These are phyloP conservation scores for Neofusicoccum ribis DNA, from an alignment of 2,329 filamentous ascomycete species.

Conservation along the genomic window DNA sequence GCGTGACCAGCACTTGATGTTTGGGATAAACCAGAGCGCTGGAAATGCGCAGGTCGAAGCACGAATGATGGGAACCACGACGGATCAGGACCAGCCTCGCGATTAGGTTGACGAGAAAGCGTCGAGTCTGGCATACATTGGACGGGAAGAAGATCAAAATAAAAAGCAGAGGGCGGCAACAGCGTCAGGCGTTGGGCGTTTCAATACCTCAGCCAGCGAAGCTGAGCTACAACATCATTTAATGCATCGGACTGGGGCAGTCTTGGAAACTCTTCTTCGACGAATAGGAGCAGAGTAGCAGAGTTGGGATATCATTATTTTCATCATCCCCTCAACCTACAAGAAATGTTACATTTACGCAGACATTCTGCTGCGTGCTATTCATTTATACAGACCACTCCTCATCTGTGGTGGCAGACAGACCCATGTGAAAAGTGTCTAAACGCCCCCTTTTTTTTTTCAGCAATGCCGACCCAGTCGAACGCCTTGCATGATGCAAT, in stretches of 20 bases:
- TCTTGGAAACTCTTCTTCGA: background rate
- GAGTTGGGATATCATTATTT: background rate
- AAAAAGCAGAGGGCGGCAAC: background rate
- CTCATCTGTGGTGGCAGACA: background rate
- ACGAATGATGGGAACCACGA: background rate
- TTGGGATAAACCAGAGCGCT: background rate
- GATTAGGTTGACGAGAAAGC: background rate
- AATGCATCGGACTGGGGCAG: background rate
- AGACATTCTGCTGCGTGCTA: background rate
- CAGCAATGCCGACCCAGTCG: background rate
- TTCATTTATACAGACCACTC: constrained; percentile 5
- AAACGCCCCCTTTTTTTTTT: constrained; percentile 6
- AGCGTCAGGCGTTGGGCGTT: constrained; percentile 10
- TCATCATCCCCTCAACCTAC: background rate
- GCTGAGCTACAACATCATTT: background rate
- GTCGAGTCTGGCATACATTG: background rate
- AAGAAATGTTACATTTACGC: background rate
- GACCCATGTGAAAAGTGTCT: background rate
- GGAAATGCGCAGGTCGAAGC: background rate
- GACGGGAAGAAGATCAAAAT: background rate
- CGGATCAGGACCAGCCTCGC: background rate
- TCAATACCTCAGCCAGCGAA: constrained; percentile 3
- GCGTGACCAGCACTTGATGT: background rate
- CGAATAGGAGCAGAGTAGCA: background rate
- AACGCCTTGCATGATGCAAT: constrained; percentile 6